These are phyloP conservation scores for Daldinia vernicosa DNA, from an alignment of 495 filamentous ascomycete species.

Conservation along the genomic window DNA sequence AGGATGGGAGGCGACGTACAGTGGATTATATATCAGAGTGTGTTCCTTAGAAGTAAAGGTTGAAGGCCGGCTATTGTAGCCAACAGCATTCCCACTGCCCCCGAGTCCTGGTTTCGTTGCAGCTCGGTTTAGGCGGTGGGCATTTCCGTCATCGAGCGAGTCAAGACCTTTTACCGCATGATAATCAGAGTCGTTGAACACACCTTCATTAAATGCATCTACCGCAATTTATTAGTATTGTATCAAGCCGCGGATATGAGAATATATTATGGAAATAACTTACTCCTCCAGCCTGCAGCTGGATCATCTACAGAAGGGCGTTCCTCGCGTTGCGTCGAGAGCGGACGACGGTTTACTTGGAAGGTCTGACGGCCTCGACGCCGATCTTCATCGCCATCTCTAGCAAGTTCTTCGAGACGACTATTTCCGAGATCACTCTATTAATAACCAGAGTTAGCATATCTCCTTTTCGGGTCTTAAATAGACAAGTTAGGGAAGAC, in stretches of 20 bases:
- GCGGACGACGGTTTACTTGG: neutral
- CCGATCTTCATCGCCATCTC: neutral
- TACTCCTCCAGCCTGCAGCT: slow-evolving; percentile 23
- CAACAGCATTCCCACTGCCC: neutral
- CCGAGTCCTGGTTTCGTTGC: neutral
- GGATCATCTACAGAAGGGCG: neutral
- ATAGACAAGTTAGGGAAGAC: neutral
- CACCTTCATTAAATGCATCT: slow-evolving; percentile 26
- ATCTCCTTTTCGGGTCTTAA: no score
- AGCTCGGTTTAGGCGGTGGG: slow-evolving; percentile 32
- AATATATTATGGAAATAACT: slow-evolving; percentile 8
- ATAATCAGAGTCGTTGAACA: slow-evolving; percentile 39
- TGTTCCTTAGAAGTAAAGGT: neutral
- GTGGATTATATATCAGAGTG: slow-evolving; percentile 7
- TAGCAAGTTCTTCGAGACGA: slow-evolving; percentile 35
- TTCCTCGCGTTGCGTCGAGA: neutral
- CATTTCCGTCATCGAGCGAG: slow-evolving; percentile 35
- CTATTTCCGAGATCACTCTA: slow-evolving; percentile 40
- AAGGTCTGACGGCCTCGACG: neutral
- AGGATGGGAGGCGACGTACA: slow-evolving; percentile 13
- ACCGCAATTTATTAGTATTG: slow-evolving; percentile 11
- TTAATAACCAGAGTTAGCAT: neutral
- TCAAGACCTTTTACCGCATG: slow-evolving; percentile 32
- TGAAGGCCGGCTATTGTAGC: neutral
- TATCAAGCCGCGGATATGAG: neutral